These are phyloP conservation scores for Aureobasidium melanogenum DNA, from an alignment of 2,329 filamentous ascomycete genomes.

Conservation along the genomic window DNA sequence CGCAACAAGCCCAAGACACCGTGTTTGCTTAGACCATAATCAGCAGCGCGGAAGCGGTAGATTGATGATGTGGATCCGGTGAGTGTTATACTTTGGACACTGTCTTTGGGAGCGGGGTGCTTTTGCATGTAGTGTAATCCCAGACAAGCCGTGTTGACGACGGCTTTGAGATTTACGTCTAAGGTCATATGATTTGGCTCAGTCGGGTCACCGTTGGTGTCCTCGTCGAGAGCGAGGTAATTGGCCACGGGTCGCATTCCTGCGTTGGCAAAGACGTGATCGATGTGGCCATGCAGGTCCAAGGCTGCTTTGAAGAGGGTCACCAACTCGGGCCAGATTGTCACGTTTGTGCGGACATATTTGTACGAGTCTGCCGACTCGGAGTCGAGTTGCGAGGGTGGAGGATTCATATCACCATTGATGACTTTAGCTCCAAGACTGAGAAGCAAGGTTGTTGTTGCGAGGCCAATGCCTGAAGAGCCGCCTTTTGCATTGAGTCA, in stretches of 20 bases:
- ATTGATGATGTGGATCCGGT: slow-evolving; percentile 43
- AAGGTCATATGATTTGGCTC: slow-evolving; percentile 28
- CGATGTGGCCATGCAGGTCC: slow-evolving; percentile 32
- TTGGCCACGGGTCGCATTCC: slow-evolving; percentile 38
- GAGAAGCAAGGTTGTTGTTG: slow-evolving; percentile 45
- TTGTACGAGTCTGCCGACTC: slow-evolving; percentile 13
- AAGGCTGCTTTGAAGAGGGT: slow-evolving; percentile 43
- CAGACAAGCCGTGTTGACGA: slow-evolving; percentile 33
- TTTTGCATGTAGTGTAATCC: slow-evolving; percentile 38
- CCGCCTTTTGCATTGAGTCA: slow-evolving; percentile 33
- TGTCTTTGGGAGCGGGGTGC: slow-evolving; percentile 19
- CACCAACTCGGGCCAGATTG: slow-evolving; percentile 42
- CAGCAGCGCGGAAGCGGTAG: slow-evolving; percentile 41
- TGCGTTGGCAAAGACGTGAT: slow-evolving; percentile 37
- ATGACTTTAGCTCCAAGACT: slow-evolving; percentile 47
- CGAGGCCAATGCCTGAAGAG: slow-evolving; percentile 53
- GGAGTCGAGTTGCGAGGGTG: slow-evolving; percentile 13
- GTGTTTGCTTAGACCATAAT: slow-evolving; percentile 50
- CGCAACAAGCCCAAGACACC: slow-evolving; percentile 47
- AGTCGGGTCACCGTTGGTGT: slow-evolving; percentile 25
- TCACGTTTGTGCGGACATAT: slow-evolving; percentile 25
- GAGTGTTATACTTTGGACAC: slow-evolving; percentile 42
- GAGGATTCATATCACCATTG: slow-evolving; percentile 43
- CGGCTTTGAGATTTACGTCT: slow-evolving; percentile 35
- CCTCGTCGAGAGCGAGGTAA: slow-evolving; percentile 25